These are phyloP conservation scores for Pichia sp. DNA, from an alignment of 1,139 yeast genomes.

Conservation along the genomic window DNA sequence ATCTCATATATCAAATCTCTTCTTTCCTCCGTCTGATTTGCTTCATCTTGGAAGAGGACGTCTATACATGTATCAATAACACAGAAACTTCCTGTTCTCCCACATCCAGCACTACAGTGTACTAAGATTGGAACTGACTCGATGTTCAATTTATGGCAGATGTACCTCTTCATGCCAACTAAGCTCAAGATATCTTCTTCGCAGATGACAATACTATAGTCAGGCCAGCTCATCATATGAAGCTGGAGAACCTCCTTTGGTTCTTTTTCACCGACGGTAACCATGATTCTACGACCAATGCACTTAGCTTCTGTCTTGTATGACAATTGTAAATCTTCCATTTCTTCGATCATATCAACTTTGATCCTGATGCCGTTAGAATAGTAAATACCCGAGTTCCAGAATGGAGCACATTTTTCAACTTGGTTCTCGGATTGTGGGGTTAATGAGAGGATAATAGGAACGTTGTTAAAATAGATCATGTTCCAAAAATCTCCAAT, in stretches of 20 bases:
- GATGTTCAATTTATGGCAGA: slow-evolving; percentile 28
- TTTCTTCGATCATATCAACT: slow-evolving; percentile 32
- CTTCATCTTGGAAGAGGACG: slow-evolving; percentile 26
- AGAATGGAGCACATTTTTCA: slow-evolving; percentile 53
- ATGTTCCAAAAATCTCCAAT: slow-evolving; percentile 58
- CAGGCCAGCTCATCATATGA: slow-evolving; percentile 53
- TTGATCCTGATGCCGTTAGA: slow-evolving; percentile 38
- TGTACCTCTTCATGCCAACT: slow-evolving; percentile 38
- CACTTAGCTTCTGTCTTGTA: slow-evolving; percentile 3
- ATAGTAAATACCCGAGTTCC: slow-evolving; percentile 46
- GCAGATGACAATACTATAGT: slow-evolving; percentile 43
- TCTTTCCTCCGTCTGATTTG: slow-evolving; percentile 9
- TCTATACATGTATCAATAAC: slow-evolving; percentile 48
- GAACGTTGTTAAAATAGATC: slow-evolving; percentile 40
- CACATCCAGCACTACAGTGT: slow-evolving; percentile 62
- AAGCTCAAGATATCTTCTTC: slow-evolving; percentile 43
- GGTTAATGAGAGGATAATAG: slow-evolving; percentile 47
- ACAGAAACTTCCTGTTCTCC: slow-evolving; percentile 55
- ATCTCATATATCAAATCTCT: slow-evolving; percentile 40
- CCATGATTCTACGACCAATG: slow-evolving; percentile 35
- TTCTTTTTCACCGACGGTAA: slow-evolving; percentile 31
- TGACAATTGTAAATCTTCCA: slow-evolving; percentile 19
- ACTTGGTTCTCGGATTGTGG: slow-evolving; percentile 52
- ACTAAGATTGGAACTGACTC: slow-evolving; percentile 38
- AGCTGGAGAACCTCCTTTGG: slow-evolving; percentile 42